Conservation (phyloP, 179 eudicot species). For the Spergularia azorica region DNA sequence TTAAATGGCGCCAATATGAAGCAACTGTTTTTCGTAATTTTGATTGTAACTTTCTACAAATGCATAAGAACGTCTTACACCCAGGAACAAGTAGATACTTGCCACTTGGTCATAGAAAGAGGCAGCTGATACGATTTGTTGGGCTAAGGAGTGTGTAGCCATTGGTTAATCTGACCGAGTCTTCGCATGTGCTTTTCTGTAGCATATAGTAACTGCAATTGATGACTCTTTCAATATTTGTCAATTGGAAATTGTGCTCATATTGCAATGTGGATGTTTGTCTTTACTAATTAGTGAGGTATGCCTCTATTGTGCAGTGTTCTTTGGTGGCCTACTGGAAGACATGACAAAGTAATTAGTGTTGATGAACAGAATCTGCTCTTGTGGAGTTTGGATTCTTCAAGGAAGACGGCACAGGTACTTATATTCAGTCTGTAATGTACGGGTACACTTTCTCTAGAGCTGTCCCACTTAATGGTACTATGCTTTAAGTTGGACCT, state of each 20-base stretch:
- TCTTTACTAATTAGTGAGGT: constrained; percentile 7
- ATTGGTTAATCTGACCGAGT: too few relatives aligned
- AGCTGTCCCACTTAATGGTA: neutral
- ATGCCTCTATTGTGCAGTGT: constrained; percentile 48
- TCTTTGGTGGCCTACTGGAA: constrained; percentile 98
- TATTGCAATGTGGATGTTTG: neutral
- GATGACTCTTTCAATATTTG: neutral
- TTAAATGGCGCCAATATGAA: too few relatives aligned
- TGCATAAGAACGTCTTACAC: too few relatives aligned
- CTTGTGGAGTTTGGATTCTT: constrained; percentile 91
- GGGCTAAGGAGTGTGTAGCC: too few relatives aligned
- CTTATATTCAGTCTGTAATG: neutral
- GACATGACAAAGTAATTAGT: constrained; percentile 82
- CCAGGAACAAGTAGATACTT: too few relatives aligned
- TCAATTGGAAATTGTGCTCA: neutral
- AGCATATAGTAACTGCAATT: too few relatives aligned
- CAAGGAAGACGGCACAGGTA: constrained; percentile 94
- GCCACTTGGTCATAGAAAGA: too few relatives aligned
- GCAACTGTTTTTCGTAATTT: too few relatives aligned
- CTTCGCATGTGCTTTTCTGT: too few relatives aligned
- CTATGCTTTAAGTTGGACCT: neutral
- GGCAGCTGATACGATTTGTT: too few relatives aligned
- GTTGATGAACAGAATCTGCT: constrained; percentile 89
- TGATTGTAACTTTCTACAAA: too few relatives aligned
- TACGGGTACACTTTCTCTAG: too few relatives aligned